These are phyloP conservation scores for Clarireedia sp. DNA, from an alignment of 2,329 filamentous ascomycete species.

Conservation along the genomic window DNA sequence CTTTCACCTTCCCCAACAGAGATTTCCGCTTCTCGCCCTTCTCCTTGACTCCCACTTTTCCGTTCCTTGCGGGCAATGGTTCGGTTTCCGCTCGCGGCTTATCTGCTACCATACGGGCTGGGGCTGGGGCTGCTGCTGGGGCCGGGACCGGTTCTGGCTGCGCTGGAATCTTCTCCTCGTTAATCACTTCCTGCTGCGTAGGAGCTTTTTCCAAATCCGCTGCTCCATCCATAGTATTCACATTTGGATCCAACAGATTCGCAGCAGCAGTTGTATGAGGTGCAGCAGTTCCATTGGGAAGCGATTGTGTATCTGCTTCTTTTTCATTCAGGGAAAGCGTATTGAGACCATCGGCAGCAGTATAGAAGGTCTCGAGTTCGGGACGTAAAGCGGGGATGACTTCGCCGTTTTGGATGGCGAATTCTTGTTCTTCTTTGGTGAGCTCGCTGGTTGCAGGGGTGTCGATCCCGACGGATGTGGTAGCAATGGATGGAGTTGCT, in stretches of 20 bases:
- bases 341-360: constrained; percentile 15
- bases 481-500: constrained; percentile 7
- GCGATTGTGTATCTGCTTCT: constrained; percentile 1
- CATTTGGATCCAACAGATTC: background rate
- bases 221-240: background rate
- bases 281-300: constrained; percentile 9
- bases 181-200: constrained; percentile 2
- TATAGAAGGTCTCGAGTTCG: constrained; percentile 20
- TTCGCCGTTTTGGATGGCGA: constrained; percentile 17
- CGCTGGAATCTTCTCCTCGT: background rate
- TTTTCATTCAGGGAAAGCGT: constrained; percentile 16
- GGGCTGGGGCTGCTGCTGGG: too few species aligned
- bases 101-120: background rate
- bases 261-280: background rate
- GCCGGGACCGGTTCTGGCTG: background rate
- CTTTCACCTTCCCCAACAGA: constrained; percentile 1
- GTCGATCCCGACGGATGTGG: background rate
- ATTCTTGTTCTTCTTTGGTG: background rate
- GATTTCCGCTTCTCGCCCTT: constrained; percentile 1
- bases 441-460: background rate
- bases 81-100: background rate
- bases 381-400: constrained; percentile 16
- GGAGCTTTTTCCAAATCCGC: constrained; percentile 1
- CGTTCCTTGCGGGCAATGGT: background rate
- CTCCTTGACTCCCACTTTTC: background rate